Percentiles rank a stretch among this genome's conserved stretches.
These are phyloP conservation scores for Knoxia roxburghii DNA, from an alignment of 257 asterid genomes.

Conservation along the genomic window DNA sequence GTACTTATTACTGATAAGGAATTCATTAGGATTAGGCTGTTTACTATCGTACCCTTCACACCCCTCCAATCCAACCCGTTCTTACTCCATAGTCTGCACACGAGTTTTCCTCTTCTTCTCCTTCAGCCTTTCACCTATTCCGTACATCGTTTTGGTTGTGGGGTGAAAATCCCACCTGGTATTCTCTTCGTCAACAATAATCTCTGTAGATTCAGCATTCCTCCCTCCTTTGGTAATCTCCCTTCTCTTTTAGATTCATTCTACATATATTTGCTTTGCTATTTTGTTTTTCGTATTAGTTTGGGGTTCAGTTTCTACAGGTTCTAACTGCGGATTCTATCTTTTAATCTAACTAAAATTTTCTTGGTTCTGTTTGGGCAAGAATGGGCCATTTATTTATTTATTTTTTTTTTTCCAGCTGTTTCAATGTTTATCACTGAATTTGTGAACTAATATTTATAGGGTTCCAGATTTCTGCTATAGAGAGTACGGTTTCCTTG, in stretches of 20 bases:
- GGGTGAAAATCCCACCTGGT: no score
- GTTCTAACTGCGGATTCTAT: not conserved
- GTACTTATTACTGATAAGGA: no score
- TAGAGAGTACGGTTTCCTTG: not conserved
- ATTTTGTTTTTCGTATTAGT: not conserved
- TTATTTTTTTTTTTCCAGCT: not conserved
- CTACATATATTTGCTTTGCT: not conserved
- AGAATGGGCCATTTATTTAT: not conserved
- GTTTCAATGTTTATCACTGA: not conserved
- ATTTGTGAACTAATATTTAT: not conserved
- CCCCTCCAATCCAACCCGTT: no score
- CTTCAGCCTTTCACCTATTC: no score
- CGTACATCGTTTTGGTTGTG: no score
- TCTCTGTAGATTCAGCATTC: not conserved
- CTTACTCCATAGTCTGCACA: no score
- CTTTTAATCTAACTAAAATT: not conserved
- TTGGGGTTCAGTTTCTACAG: not conserved
- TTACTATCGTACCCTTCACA: no score
- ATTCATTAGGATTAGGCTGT: no score
- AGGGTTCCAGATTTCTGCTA: not conserved
- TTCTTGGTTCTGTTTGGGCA: not conserved
- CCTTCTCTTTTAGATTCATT: not conserved
- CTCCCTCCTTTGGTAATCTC: conserved; percentile 1
- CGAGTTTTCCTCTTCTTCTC: no score
- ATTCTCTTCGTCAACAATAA: not conserved